Evolutionary conservation across 768 basidiomycete genomes (phyloP), one percentile per base, ranked within the genome.

Genomic region (Astraeus odoratus): DNA sequence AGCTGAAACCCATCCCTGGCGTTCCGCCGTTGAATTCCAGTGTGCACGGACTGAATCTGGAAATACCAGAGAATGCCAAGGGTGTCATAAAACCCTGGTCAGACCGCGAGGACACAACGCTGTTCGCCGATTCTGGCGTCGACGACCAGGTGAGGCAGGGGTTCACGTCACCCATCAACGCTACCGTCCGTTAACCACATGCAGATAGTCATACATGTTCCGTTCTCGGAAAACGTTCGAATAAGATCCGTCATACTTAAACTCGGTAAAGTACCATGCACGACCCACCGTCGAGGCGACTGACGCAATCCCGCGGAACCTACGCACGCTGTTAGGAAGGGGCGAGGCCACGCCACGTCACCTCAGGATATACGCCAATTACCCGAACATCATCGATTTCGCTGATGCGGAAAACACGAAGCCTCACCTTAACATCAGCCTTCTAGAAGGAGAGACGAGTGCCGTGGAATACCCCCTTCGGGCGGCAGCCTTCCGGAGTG

Each of bases 11-110:
- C 29, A 30, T 5, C 23, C 47, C 13, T 5, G 23, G 43, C 39
- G 39, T 39, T 26, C 43, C 40, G 7, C n/a, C 25, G 25, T 20
- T 27, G 9, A 29, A 15, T 18, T 20, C 23, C 43, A 90, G 86
- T 57, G 84, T 91, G 41, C 73, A 91, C 58, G 89, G 89, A 31
- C 66, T 91, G 55, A 90, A 90, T 57, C 66, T 91, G 43, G 74
- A 76, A 5, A 73, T 87, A n/a, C 88, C 88, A 20, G 89, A 91
- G 59, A 75, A 83, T 53, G 89, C 88, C 1, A 81, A 78, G 51
- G 75, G 68, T 12, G 63, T 89, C 29, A 83, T 92, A 49, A 92
- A 92, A 62, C 78, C 83, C 3, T 92, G 89, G 89, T 75, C 82
- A 45, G 72, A 85, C 53, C 69, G 88, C 36, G 85, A 91, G 19